Conservation (phyloP, 352 stramenopile species). For the Phytophthora ramorum region DNA sequence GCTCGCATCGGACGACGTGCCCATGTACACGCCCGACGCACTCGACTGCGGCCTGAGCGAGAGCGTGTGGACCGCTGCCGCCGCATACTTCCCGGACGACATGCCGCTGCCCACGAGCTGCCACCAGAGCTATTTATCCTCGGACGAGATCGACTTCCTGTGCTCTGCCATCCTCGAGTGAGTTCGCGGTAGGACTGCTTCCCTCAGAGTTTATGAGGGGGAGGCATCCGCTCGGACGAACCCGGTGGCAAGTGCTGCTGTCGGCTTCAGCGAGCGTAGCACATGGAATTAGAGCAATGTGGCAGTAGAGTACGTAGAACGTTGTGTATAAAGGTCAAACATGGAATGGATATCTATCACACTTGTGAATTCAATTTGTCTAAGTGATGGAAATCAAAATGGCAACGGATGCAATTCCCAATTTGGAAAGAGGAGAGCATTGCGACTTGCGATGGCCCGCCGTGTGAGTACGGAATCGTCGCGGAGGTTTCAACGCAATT, state of each 20-base stretch:
- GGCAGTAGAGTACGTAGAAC: conserved; percentile 29
- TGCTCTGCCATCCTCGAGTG: conserved; percentile 85
- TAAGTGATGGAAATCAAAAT: not conserved
- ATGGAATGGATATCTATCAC: conserved; percentile 38
- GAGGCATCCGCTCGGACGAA: conserved; percentile 15
- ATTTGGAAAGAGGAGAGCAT: conserved; percentile 29
- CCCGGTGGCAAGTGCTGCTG: conserved; percentile 61
- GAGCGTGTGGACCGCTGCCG: conserved; percentile 53
- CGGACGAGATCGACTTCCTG: conserved; percentile 89
- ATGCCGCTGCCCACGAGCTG: conserved; percentile 32
- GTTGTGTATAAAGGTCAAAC: conserved; percentile 28
- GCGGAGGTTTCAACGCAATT: conserved; percentile 44
- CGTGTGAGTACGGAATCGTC: conserved; percentile 28
- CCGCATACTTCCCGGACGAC: conserved; percentile 29
- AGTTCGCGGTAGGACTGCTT: not conserved
- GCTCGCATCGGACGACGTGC: conserved; percentile 46
- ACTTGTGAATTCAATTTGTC: not conserved
- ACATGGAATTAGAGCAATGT: conserved; percentile 30
- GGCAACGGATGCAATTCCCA: conserved; percentile 27
- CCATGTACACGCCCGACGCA: conserved; percentile 72
- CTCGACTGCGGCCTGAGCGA: conserved; percentile 61
- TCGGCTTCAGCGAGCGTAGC: conserved; percentile 36
- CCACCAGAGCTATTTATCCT: conserved; percentile 64
- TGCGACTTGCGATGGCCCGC: not conserved
- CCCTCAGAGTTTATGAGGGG: conserved; percentile 17